Percentiles rank a stretch among this genome's conserved stretches.
Conservation (phyloP, 192 early-diverging fungal species). For the Phycomyces nitens region DNA sequence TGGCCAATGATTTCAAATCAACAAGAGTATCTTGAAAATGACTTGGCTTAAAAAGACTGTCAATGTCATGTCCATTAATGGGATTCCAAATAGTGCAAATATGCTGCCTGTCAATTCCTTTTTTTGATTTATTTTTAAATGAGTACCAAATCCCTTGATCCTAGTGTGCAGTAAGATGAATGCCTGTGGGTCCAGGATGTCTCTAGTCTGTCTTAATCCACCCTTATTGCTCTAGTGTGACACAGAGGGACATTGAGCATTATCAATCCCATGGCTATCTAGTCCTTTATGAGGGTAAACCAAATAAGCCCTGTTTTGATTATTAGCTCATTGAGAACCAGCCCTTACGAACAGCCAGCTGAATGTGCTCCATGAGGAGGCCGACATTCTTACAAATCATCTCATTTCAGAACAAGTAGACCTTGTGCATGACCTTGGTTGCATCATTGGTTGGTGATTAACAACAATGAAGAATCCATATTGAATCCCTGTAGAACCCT, state of each 20-base stretch:
- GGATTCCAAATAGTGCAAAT: too few species aligned
- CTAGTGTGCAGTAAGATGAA: too few species aligned
- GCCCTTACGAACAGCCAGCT: constrained; percentile 15
- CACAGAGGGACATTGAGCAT: not conserved
- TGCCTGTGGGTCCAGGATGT: too few species aligned
- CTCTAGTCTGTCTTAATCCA: too few species aligned
- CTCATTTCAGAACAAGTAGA: constrained; percentile 27
- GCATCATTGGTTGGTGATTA: constrained; percentile 34
- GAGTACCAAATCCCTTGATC: too few species aligned
- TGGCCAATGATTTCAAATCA: too few species aligned
- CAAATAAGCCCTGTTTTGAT: not conserved
- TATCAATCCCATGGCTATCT: not conserved
- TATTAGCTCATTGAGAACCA: not conserved
- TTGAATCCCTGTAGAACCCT: constrained; percentile 21
- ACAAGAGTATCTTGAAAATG: too few species aligned
- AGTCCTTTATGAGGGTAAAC: not conserved
- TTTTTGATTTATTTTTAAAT: too few species aligned
- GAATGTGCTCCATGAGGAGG: constrained; percentile 21
- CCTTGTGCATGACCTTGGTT: constrained; percentile 31
- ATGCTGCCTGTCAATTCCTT: too few species aligned
- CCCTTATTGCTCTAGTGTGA: not conserved
- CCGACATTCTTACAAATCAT: constrained; percentile 27
- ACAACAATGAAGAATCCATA: not conserved
- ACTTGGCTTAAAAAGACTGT: too few species aligned
- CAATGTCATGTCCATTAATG: too few species aligned